phyloP scores from a whole-genome alignment of 306 rosid genomes.

The Ormosia semicastrata region DNA sequence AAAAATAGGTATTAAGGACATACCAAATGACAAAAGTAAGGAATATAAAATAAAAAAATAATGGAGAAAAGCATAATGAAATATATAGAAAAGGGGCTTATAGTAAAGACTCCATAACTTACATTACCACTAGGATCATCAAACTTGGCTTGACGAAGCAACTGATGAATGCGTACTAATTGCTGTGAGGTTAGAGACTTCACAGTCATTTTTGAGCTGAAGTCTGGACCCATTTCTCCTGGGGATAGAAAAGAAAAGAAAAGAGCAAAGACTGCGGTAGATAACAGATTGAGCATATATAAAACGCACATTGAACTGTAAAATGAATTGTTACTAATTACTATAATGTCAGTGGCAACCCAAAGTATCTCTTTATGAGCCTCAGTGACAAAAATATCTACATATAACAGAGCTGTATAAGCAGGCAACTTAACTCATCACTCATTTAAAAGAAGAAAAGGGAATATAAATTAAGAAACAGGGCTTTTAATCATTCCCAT shows the following conservation, averaged over 20 bases:
- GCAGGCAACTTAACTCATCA: conserved; percentile 11
- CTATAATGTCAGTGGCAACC: not conserved
- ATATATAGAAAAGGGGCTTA: conserved; percentile 20
- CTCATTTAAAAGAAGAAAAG: not conserved
- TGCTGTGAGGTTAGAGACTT: conserved; percentile 90
- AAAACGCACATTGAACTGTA: conserved; percentile 8
- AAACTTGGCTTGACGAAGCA: conserved; percentile 96
- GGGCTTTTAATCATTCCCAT: not conserved
- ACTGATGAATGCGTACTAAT: conserved; percentile 89
- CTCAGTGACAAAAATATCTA: not conserved
- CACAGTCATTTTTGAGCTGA: conserved; percentile 62
- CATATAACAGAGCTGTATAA: not conserved
- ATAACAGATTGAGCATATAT: not conserved
- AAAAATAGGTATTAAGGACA: conserved; percentile 33
- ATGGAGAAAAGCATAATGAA: not conserved
- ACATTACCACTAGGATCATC: conserved; percentile 93
- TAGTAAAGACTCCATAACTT: conserved; percentile 39
- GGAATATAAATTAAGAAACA: not conserved
- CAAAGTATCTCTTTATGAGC: conserved; percentile 3
- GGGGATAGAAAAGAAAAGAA: not conserved
- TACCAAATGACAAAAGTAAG: conserved; percentile 24
- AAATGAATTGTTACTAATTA: not conserved
- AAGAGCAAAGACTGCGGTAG: not conserved
- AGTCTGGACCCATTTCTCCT: conserved; percentile 99
- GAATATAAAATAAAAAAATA: not conserved